A percentile compares a stretch with the other conserved stretches of the same genome.
phyloP scores from a whole-genome alignment of 768 basidiomycete species.

The Boletellus ananas region DNA sequence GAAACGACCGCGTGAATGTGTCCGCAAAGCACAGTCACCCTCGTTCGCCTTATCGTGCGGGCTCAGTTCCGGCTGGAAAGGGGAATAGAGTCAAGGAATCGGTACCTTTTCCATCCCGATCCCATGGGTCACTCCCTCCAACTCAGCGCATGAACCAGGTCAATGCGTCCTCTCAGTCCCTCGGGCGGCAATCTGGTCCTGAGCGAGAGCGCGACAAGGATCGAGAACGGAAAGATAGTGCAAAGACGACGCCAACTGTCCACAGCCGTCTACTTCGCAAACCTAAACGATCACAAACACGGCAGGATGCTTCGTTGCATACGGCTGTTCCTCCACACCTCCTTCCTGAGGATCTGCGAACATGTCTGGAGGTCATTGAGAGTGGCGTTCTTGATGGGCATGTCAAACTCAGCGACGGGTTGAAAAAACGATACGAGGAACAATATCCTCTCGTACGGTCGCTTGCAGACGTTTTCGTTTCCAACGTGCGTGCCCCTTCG shows the following conservation, averaged over 20 bases:
- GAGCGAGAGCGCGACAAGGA: slow-evolving; percentile 44
- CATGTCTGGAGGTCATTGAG: slow-evolving; percentile 84
- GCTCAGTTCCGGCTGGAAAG: slow-evolving; percentile 39
- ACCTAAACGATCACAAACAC: slow-evolving; percentile 62
- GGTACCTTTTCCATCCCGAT: slow-evolving; percentile 76
- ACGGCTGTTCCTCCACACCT: slow-evolving; percentile 68
- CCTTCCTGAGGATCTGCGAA: slow-evolving; percentile 81
- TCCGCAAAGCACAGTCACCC: slow-evolving; percentile 62
- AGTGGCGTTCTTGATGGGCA: slow-evolving; percentile 88
- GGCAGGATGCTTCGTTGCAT: slow-evolving; percentile 41
- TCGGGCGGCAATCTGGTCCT: slow-evolving; percentile 66
- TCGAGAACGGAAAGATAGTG: slow-evolving; percentile 44
- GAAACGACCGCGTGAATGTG: slow-evolving; percentile 19
- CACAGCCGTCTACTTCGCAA: slow-evolving; percentile 57
- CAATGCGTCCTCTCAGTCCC: slow-evolving; percentile 66
- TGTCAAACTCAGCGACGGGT: slow-evolving; percentile 73
- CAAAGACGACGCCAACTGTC: slow-evolving; percentile 32
- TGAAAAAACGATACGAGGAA: slow-evolving; percentile 90
- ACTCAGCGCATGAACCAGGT: slow-evolving; percentile 49
- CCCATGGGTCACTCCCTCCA: slow-evolving; percentile 74
- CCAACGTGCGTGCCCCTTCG: slow-evolving; percentile 62
- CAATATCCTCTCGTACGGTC: slow-evolving; percentile 92
- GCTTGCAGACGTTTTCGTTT: slow-evolving; percentile 93
- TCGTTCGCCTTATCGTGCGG: slow-evolving; percentile 69
- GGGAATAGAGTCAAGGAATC: slow-evolving; percentile 40